phyloP scores from a whole-genome alignment of 768 basidiomycete species.

The Lentinula detonsa region DNA sequence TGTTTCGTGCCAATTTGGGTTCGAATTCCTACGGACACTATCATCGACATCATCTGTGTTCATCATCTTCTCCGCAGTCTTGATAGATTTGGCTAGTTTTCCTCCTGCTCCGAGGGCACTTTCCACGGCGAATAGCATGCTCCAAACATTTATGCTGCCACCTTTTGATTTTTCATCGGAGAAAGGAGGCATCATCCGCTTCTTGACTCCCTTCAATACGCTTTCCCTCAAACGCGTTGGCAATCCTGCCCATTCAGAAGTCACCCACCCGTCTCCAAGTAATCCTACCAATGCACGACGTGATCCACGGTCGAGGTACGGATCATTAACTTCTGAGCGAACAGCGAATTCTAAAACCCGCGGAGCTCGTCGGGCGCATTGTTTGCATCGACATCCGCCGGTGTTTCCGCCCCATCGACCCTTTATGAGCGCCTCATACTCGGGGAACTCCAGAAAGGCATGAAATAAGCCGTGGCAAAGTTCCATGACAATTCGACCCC shows the following conservation, averaged over 20 bases:
- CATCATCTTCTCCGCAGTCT: background rate
- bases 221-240: constrained; percentile 58
- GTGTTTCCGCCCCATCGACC: constrained; percentile 86
- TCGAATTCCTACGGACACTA: constrained; percentile 66
- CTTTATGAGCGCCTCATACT: constrained; percentile 68
- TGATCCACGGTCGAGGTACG: constrained; percentile 62
- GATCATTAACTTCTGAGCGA: constrained; percentile 71
- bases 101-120: constrained; percentile 34
- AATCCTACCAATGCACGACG: constrained; percentile 73
- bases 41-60: constrained; percentile 54
- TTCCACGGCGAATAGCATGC: constrained; percentile 63
- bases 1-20: constrained; percentile 65
- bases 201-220: constrained; percentile 68
- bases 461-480: constrained; percentile 90
- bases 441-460: constrained; percentile 72
- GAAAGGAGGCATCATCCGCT: constrained; percentile 24
- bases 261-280: constrained; percentile 89
- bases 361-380: constrained; percentile 76
- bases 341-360: constrained; percentile 80
- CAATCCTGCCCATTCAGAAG: constrained; percentile 69
- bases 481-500: constrained; percentile 78
- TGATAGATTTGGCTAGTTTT: background rate
- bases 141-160: constrained; percentile 45
- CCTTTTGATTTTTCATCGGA: background rate
- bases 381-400: constrained; percentile 78